These are phyloP conservation scores for Pelargonium australe DNA, from an alignment of 441 rosid genomes.

Conservation along the genomic window DNA sequence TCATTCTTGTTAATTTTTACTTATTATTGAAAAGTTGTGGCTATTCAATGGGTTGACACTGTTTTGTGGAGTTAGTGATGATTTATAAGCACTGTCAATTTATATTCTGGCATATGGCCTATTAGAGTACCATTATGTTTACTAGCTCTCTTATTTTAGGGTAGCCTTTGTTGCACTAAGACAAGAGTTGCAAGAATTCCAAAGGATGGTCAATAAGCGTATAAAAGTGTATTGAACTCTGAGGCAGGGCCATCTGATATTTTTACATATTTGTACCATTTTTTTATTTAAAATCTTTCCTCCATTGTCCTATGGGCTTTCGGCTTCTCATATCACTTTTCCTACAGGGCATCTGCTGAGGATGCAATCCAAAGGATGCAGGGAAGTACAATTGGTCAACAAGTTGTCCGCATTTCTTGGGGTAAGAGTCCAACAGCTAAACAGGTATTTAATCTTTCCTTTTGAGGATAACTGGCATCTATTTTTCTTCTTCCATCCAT, in stretches of 20 bases:
- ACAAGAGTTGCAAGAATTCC: conserved; percentile 14
- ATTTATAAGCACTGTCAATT: no score
- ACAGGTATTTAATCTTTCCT: conserved; percentile 42
- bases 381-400: conserved; percentile 88
- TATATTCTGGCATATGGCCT: no score
- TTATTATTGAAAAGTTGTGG: neutral
- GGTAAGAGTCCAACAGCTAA: conserved; percentile 57
- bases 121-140: neutral
- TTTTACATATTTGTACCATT: conserved; percentile 7
- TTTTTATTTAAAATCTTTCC: neutral
- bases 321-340: conserved; percentile 5
- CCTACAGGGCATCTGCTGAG: conserved; percentile 68
- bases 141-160: conserved; percentile 10
- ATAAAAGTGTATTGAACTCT: neutral
- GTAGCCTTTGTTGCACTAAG: conserved; percentile 1
- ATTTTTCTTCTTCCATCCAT: neutral
- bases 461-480: no score
- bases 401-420: conserved; percentile 78
- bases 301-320: neutral
- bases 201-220: neutral
- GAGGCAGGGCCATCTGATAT: neutral
- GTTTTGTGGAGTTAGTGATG: neutral
- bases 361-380: conserved; percentile 88
- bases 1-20: neutral
- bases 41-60: neutral